Base-by-base conservation (phyloP, 768 basidiomycete species). In the Suillus spraguei region DNA sequence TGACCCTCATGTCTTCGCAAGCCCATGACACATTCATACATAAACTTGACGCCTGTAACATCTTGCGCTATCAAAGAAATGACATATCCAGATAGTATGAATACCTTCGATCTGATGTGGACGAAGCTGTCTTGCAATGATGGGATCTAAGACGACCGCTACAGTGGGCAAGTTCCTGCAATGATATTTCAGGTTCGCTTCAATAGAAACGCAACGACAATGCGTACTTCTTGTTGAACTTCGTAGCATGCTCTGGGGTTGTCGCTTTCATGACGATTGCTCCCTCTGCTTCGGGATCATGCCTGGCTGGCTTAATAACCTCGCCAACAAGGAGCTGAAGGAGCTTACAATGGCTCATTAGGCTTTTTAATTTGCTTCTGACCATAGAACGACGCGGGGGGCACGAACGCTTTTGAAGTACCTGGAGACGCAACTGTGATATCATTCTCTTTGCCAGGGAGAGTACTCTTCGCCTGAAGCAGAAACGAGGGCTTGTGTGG, bases 21-120 rank as follows among this genome's bases (percentile, higher is more conserved):
- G 11, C 95, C 96, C 95, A 98, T 98, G 20, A 96, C 91, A 70
- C 90, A 94, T 71, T 96, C 94, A 71, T 99, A 99, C 80, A 99
- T 78, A 75, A 99, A 99, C 72, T 86, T 85, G 39, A 94, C 83
- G 36, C 93, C 90, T 90, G 62, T 62, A 14, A 61, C 59, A 62
- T 32, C 20, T 41, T 32, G 17, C 32, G 17, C 1, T 17, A 41
- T 11, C 28, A 16, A 24, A 39, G 22, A 39, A 41, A 41, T 4
- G 32, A 8, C 24, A 56, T 28, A 20, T 20, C 17, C 4, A 20
- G 17, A 58, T 20, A n/a, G 10, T 3, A 20, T 10, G 13, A 62
- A 62, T 61, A 85, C 95, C 95, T 82, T 97, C 95, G 53, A 84
- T 81, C 71, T 99, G 97, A 77, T 99, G 97, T 16, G 90, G 86